Evolutionary conservation across 108 stramenopile species (phyloP).

Genomic region (Skeletonema tropicum): DNA sequence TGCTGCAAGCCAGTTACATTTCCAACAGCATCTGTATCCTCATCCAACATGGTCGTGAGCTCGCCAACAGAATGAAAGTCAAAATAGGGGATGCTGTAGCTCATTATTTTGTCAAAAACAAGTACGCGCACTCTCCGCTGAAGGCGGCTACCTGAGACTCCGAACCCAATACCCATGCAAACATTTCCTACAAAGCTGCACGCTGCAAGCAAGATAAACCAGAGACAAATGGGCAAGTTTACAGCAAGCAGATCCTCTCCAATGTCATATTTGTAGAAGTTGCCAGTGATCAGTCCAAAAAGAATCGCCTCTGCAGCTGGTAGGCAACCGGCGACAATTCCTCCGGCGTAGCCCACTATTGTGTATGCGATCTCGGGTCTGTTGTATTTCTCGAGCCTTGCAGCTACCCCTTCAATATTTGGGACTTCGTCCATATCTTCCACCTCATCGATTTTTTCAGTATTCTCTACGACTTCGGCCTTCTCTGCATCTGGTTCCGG

Average conservation of each 20-base stretch:
- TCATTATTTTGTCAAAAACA: conserved; percentile 40
- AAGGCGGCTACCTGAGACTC: conserved; percentile 29
- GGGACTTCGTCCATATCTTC: background rate
- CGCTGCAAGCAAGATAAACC: conserved; percentile 29
- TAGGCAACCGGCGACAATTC: conserved; percentile 20
- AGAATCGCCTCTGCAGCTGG: conserved; percentile 41
- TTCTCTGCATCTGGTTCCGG: conserved; percentile 16
- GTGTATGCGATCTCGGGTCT: conserved; percentile 20
- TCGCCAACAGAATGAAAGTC: conserved; percentile 39
- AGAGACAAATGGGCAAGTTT: conserved; percentile 11
- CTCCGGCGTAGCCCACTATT: conserved; percentile 17
- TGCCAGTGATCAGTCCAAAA: conserved; percentile 35
- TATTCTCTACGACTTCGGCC: background rate
- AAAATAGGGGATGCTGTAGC: conserved; percentile 38
- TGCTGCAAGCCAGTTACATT: conserved; percentile 38
- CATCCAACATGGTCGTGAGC: conserved; percentile 39
- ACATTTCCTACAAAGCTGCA: conserved; percentile 28
- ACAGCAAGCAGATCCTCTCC: conserved; percentile 24
- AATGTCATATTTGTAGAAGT: conserved; percentile 23
- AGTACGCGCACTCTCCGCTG: conserved; percentile 19
- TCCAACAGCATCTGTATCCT: conserved; percentile 25
- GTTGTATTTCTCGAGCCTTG: conserved; percentile 20
- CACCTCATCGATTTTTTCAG: background rate
- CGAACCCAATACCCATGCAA: conserved; percentile 25
- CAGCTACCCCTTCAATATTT: conserved; percentile 1